Conservation (phyloP, 805 yeast genomes). For the Debaryomyces prosopidis region DNA sequence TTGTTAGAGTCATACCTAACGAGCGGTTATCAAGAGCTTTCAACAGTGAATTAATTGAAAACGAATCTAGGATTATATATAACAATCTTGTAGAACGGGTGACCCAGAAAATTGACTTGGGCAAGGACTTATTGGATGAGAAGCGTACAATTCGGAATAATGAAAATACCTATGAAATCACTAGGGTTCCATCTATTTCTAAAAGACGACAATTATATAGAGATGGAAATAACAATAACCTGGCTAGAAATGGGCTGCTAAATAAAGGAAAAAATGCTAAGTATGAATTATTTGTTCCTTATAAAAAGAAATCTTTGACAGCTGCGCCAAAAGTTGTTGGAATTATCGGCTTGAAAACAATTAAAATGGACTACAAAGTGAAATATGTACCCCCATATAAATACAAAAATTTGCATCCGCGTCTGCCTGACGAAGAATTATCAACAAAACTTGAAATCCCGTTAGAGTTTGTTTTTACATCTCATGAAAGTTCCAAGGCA, state of each 20-base stretch:
- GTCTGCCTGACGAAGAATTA: conserved; percentile 5
- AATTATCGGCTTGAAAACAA: conserved; percentile 35
- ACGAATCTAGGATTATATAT: conserved; percentile 7
- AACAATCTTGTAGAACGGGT: conserved; percentile 37
- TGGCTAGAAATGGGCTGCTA: conserved; percentile 11
- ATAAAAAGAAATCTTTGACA: conserved; percentile 34
- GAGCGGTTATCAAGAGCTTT: conserved; percentile 10
- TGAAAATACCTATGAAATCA: conserved; percentile 14
- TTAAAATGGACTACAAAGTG: conserved; percentile 26
- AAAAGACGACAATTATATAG: conserved; percentile 35
- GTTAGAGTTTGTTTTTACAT: conserved; percentile 27
- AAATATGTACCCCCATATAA: conserved; percentile 34
- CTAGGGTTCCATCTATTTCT: conserved; percentile 14
- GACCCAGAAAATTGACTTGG: conserved; percentile 24
- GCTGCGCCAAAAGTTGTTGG: conserved; percentile 33
- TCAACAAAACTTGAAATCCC: conserved; percentile 28
- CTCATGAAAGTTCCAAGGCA: conserved; percentile 10
- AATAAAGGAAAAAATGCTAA: conserved; percentile 20
- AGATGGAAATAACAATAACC: conserved; percentile 19
- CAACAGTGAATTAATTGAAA: conserved; percentile 10
- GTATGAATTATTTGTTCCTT: conserved; percentile 33
- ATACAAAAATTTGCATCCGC: conserved; percentile 15
- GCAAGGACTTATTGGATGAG: conserved; percentile 16
- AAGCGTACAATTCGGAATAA: conserved; percentile 9
- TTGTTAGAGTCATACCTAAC: conserved; percentile 37